These are phyloP conservation scores for Daldinia sp. DNA, from an alignment of 2,329 filamentous ascomycete species.

Conservation along the genomic window DNA sequence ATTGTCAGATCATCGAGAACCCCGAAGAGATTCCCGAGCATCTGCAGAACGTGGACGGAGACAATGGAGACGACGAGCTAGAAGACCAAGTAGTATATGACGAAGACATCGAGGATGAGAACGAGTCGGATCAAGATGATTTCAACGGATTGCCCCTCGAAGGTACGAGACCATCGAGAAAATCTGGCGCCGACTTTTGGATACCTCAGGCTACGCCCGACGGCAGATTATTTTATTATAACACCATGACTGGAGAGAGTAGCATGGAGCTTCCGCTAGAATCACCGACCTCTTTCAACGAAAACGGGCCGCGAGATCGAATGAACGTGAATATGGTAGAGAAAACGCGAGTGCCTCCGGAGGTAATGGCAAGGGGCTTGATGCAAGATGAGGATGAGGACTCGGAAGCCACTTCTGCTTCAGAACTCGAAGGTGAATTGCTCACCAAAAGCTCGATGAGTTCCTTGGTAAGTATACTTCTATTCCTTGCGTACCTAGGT, in stretches of 20 bases:
- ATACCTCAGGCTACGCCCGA: slow-evolving; percentile 97
- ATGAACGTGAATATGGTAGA: slow-evolving; percentile 91
- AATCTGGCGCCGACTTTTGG: slow-evolving; percentile 95
- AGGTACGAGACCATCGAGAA: slow-evolving; percentile 63
- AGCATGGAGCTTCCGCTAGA: slow-evolving; percentile 95
- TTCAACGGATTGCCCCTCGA: slow-evolving; percentile 75
- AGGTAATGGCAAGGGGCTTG: slow-evolving; percentile 87
- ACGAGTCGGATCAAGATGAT: slow-evolving; percentile 72
- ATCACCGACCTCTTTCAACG: slow-evolving; percentile 82
- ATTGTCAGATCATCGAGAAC: slow-evolving; percentile 87
- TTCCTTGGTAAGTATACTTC: slow-evolving; percentile 69
- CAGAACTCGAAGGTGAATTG: slow-evolving; percentile 84
- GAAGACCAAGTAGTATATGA: slow-evolving; percentile 75
- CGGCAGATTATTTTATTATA: slow-evolving; percentile 96
- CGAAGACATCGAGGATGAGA: slow-evolving; percentile 75
- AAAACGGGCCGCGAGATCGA: slow-evolving; percentile 88
- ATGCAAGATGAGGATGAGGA: slow-evolving; percentile 91
- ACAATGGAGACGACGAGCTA: slow-evolving; percentile 71
- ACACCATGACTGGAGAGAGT: slow-evolving; percentile 94
- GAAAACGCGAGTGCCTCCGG: slow-evolving; percentile 87
- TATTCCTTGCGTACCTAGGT: slow-evolving; percentile 8
- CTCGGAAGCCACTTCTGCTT: slow-evolving; percentile 84
- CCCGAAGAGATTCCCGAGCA: slow-evolving; percentile 78
- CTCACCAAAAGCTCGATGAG: slow-evolving; percentile 76
- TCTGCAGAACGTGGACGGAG: slow-evolving; percentile 65